phyloP scores from a whole-genome alignment of 768 basidiomycete species.

The Lactarius trivialis region DNA sequence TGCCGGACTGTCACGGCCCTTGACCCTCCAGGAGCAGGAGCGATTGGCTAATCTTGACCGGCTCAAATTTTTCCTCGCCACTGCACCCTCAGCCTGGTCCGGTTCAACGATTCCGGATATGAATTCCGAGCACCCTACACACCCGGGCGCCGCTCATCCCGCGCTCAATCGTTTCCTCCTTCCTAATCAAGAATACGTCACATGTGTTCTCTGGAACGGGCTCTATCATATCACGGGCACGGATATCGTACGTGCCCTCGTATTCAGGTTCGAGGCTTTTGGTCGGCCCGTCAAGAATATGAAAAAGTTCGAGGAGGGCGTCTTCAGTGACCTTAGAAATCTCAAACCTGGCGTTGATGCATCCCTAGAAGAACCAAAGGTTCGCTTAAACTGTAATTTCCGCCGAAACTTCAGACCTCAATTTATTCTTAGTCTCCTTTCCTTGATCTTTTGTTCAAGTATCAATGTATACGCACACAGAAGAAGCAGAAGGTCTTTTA shows the following conservation, averaged over 20 bases:
- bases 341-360: constrained; percentile 92
- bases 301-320: constrained; percentile 97
- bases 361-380: constrained; percentile 94
- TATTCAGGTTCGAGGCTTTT: constrained; percentile 93
- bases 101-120: constrained; percentile 27
- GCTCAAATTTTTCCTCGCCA: constrained; percentile 85
- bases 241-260: constrained; percentile 89
- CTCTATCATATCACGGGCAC: constrained; percentile 94
- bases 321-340: constrained; percentile 89
- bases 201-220: constrained; percentile 88
- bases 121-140: constrained; percentile 24
- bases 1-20: constrained; percentile 43
- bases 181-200: constrained; percentile 81
- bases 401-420: constrained; percentile 12
- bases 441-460: constrained; percentile 90
- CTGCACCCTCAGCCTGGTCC: constrained; percentile 74
- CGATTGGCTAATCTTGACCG: constrained; percentile 68
- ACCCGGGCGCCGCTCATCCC: constrained; percentile 56
- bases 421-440: constrained; percentile 69
- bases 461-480: constrained; percentile 94
- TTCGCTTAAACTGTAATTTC: constrained; percentile 26
- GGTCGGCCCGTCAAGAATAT: constrained; percentile 85
- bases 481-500: constrained; percentile 99
- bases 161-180: constrained; percentile 82
- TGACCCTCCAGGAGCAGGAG: constrained; percentile 60